phyloP scores from a whole-genome alignment of 148 eudicot species.

The Fallopia convolvulus region DNA sequence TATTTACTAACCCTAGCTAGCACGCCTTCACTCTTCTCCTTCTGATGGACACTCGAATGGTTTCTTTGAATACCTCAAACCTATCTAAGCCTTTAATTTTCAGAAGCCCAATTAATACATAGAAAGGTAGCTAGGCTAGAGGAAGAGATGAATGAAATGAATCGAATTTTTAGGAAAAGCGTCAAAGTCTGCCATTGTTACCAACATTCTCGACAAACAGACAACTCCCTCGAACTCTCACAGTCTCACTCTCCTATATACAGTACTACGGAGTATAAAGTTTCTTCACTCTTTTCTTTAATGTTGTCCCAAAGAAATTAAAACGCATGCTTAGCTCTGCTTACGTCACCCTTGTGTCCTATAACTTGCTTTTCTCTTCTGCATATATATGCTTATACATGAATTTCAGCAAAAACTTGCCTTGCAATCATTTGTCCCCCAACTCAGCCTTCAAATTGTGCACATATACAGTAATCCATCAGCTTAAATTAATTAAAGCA shows the following conservation, averaged over 20 bases:
- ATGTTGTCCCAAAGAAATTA: too few relatives aligned
- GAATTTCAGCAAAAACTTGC: not conserved
- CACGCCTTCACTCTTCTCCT: too few relatives aligned
- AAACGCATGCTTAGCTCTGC: constrained; percentile 5
- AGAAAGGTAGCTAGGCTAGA: too few relatives aligned
- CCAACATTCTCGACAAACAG: constrained; percentile 11
- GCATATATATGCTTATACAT: not conserved
- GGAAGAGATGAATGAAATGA: too few relatives aligned
- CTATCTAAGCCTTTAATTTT: too few relatives aligned
- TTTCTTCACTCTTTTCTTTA: not conserved
- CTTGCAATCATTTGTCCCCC: not conserved
- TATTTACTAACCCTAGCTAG: too few relatives aligned
- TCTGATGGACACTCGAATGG: too few relatives aligned
- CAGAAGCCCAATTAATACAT: too few relatives aligned
- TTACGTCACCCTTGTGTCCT: constrained; percentile 1
- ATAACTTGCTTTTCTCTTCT: not conserved
- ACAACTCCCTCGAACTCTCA: not conserved
- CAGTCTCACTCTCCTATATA: not conserved
- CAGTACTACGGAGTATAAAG: too few relatives aligned
- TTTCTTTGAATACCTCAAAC: too few relatives aligned
- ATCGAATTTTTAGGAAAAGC: not conserved
- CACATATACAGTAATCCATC: too few relatives aligned
- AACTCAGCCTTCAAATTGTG: not conserved
- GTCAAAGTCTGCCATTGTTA: not conserved
- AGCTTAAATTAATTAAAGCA: too few relatives aligned